Evolutionary conservation across 495 filamentous ascomycete species (phyloP).

Genomic region (Neurospora sp.): DNA sequence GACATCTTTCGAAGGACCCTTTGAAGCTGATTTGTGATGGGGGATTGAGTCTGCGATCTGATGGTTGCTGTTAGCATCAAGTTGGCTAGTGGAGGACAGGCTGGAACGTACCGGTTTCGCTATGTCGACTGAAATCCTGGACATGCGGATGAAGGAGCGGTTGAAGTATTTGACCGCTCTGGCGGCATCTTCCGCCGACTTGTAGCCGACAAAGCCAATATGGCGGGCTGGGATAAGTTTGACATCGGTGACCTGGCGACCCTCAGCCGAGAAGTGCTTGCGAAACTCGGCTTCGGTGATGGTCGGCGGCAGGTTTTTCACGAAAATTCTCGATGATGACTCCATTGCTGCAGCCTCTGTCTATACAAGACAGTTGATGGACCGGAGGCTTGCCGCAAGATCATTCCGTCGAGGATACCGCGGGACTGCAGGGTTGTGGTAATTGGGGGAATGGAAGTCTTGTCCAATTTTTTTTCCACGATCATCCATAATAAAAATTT

Average conservation of each 20-base stretch:
- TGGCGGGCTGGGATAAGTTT: slow-evolving; percentile 79
- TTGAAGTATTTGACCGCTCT: slow-evolving; percentile 91
- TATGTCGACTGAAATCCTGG: slow-evolving; percentile 85
- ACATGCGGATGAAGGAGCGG: slow-evolving; percentile 89
- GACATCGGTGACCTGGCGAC: slow-evolving; percentile 72
- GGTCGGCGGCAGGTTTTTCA: slow-evolving; percentile 71
- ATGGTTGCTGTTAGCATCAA: not conserved
- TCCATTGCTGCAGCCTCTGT: slow-evolving; percentile 31
- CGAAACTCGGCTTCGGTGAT: slow-evolving; percentile 69
- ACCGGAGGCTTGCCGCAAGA: slow-evolving; percentile 11
- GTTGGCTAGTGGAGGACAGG: not conserved
- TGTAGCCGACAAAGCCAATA: slow-evolving; percentile 96
- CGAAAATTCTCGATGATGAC: slow-evolving; percentile 85
- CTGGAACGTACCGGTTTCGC: slow-evolving; percentile 64
- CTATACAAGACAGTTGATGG: slow-evolving; percentile 12
- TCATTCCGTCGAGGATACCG: slow-evolving; percentile 12
- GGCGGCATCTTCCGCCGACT: slow-evolving; percentile 64
- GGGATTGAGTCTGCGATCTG: slow-evolving; percentile 17
- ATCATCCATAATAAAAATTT: not conserved
- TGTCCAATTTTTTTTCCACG: not conserved
- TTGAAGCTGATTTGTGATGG: slow-evolving; percentile 4
- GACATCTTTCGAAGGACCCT: slow-evolving; percentile 2
- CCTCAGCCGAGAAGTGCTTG: slow-evolving; percentile 69
- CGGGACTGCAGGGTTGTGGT: not conserved
- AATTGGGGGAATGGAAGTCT: not conserved